Percentiles rank a stretch among this genome's conserved stretches.
These are phyloP conservation scores for Saturnispora gosingensis DNA, from an alignment of 805 yeast genomes.

Conservation along the genomic window DNA sequence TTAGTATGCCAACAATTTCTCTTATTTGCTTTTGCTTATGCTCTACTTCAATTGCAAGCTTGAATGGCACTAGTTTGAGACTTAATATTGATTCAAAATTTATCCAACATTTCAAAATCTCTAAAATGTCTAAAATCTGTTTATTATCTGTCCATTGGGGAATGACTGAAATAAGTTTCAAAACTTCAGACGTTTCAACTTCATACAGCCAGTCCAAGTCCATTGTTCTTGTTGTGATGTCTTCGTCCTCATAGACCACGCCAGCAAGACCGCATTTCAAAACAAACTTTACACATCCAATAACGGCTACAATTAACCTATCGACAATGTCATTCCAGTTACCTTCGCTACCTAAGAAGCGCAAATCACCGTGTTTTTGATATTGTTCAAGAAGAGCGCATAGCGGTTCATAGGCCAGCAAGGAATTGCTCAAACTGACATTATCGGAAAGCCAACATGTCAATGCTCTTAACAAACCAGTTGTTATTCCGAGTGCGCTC, in stretches of 20 bases:
- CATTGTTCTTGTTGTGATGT: conserved; percentile 56
- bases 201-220: conserved; percentile 34
- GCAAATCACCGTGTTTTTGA: background rate
- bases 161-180: background rate
- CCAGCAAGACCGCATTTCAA: conserved; percentile 41
- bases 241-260: conserved; percentile 70
- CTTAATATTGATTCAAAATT: background rate
- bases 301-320: conserved; percentile 42
- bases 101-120: conserved; percentile 3
- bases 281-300: conserved; percentile 43
- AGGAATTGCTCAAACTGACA: conserved; percentile 58
- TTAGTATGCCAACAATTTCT: background rate
- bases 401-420: conserved; percentile 66
- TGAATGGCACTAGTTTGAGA: background rate
- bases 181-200: conserved; percentile 8
- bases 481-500: conserved; percentile 43
- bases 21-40: background rate
- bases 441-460: conserved; percentile 72
- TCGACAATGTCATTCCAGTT: conserved; percentile 38
- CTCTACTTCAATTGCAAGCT: background rate
- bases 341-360: background rate
- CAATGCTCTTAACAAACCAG: conserved; percentile 40
- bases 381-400: conserved; percentile 6
- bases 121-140: background rate
- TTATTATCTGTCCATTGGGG: conserved; percentile 4